A percentile compares a stretch with the other conserved stretches of the same genome.
phyloP scores from a whole-genome alignment of 2,329 filamentous ascomycete species.

The Neonectria ditissima region DNA sequence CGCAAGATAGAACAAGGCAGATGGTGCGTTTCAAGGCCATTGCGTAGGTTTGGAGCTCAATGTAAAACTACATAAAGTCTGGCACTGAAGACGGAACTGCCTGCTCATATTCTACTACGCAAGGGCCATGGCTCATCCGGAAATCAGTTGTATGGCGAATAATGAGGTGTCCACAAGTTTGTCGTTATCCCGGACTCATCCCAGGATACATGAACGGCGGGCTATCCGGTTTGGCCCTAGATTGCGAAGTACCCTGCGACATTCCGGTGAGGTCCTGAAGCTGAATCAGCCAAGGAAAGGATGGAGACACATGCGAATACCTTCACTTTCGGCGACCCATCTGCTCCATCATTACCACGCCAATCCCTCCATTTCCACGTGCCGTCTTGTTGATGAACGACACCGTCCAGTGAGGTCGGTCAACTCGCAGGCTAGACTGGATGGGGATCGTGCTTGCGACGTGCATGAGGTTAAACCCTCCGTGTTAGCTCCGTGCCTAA shows the following conservation, averaged over 20 bases:
- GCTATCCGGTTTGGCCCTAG: constrained; percentile 30
- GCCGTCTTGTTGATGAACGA: neutral
- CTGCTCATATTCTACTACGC: no score
- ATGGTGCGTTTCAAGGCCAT: constrained; percentile 3
- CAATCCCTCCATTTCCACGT: neutral
- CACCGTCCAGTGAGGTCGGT: neutral
- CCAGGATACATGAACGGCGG: neutral
- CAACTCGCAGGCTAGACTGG: constrained; percentile 43
- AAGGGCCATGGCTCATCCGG: no score
- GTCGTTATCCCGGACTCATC: no score
- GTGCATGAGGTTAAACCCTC: constrained; percentile 14
- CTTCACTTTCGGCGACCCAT: neutral
- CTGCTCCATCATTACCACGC: no score
- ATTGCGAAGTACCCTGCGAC: constrained; percentile 29
- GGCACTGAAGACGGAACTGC: no score
- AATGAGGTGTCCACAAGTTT: neutral
- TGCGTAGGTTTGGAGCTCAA: neutral
- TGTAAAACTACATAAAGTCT: neutral
- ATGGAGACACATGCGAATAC: neutral
- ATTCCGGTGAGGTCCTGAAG: neutral
- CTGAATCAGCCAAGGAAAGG: neutral
- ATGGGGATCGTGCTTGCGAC: constrained; percentile 35
- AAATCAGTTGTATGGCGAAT: no score
- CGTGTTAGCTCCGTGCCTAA: constrained; percentile 30
- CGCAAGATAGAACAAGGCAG: constrained; percentile 30